A percentile compares a stretch with the other conserved stretches of the same genome.
These are phyloP conservation scores for Lepraria neglecta DNA, from an alignment of 495 filamentous ascomycete species.

Conservation along the genomic window DNA sequence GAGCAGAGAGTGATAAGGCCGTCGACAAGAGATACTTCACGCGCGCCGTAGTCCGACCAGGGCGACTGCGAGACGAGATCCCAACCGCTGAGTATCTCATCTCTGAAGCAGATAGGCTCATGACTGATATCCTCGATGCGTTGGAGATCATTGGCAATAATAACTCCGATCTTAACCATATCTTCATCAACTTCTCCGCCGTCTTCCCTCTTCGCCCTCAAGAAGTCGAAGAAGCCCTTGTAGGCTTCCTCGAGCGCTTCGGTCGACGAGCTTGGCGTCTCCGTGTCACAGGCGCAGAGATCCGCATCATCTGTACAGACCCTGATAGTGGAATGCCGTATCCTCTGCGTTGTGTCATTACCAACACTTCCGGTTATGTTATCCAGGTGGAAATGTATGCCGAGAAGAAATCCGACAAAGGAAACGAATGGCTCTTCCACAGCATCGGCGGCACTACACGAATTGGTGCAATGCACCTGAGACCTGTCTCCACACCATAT, in stretches of 20 bases:
- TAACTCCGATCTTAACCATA: conserved; percentile 98
- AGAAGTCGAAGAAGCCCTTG: conserved; percentile 90
- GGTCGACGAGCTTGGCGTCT: conserved; percentile 93
- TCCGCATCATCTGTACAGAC: conserved; percentile 96
- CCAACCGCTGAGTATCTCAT: conserved; percentile 96
- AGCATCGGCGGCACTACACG: conserved; percentile 92
- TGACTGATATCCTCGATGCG: conserved; percentile 96
- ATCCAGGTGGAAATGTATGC: conserved; percentile 96
- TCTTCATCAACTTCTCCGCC: conserved; percentile 98
- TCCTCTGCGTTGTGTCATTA: conserved; percentile 92
- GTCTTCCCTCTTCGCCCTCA: conserved; percentile 86
- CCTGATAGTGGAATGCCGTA: conserved; percentile 76
- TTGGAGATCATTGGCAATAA: conserved; percentile 98
- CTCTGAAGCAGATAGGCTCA: conserved; percentile 89
- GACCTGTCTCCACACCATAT: conserved; percentile 85
- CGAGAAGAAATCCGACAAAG: conserved; percentile 95
- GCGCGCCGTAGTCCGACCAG: conserved; percentile 85
- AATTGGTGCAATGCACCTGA: conserved; percentile 91
- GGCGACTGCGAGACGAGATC: conserved; percentile 91
- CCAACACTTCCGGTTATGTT: conserved; percentile 97
- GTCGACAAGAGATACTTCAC: conserved; percentile 90
- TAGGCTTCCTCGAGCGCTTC: conserved; percentile 92
- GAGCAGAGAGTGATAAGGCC: conserved; percentile 72
- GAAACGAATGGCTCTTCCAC: conserved; percentile 91
- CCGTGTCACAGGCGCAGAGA: conserved; percentile 94